Evolutionary conservation across 2,329 filamentous ascomycete genomes (phyloP), one percentile per base, ranked within the genome.

Genomic region (Fusarium torulosum): DNA sequence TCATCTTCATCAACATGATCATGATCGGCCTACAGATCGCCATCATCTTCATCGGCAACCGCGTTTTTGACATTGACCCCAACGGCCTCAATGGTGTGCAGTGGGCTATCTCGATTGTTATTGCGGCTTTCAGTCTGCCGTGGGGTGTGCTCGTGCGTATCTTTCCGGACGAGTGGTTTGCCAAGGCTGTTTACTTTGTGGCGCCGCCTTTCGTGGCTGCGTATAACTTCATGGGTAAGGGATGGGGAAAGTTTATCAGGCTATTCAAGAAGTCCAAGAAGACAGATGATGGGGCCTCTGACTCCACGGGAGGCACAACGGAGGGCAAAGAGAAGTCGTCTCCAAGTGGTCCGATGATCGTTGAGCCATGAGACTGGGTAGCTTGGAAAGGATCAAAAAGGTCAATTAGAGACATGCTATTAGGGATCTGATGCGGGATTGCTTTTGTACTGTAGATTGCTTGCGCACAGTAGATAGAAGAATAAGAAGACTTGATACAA

Each of bases 21-120:
- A 97, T 98, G 91, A 88, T 95, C 67, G 94, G 88, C 63, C 93
- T 92, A 10, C 95, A 98, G 77, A 82, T 96, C 21, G 86, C 97
- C 78, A 98, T 98, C 75, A 86, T 97, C 73, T 96, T 92, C 72
- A 87, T 97, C 45, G 95, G 95, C 63, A 91, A 92, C 25, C 80
- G 83, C 4, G 93, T 94, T 0, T 97, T 98, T 82, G 87, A 87
- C 38, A 93, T 96, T 61, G 84, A 84, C 1, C 63, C 76, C 0
- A 80, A 83, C 1, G 84, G 79, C 7, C 84, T 97, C 64, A 89
- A 89, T n/a, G 86, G 86, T 14, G 81, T 85, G 10, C 91, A 97
- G 76, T 98, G 95, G 96, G 94, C 84, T 5, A 91, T 96, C 69
- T 97, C 94, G 3, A 86, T 99, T 50, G 83, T 96, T 0, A 40